phyloP scores from a whole-genome alignment of 2,329 filamentous ascomycete genomes.

The Penicillium sp. region DNA sequence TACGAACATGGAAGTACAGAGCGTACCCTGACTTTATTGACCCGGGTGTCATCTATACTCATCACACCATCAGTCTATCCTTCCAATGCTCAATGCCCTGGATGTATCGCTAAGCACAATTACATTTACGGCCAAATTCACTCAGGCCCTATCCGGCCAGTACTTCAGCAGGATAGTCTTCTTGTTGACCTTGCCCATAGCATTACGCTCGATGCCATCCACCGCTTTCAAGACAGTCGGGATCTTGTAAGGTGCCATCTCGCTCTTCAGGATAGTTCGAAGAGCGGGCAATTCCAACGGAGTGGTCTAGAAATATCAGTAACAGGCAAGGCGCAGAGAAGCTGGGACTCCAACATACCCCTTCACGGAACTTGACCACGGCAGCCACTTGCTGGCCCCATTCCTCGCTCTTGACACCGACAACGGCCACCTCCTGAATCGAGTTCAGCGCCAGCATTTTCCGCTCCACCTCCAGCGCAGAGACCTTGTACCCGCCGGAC shows the following conservation, averaged over 20 bases:
- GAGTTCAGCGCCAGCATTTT: slow-evolving; percentile 51
- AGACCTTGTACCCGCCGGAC: slow-evolving; percentile 56
- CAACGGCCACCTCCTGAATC: slow-evolving; percentile 53
- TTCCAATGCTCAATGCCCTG: background rate
- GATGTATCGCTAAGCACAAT: background rate
- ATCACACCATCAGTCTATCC: no score
- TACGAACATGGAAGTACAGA: no score
- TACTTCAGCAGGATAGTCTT: slow-evolving; percentile 41
- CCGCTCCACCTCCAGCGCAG: slow-evolving; percentile 54
- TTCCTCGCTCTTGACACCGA: slow-evolving; percentile 54
- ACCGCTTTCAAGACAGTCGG: slow-evolving; percentile 83
- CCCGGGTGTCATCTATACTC: background rate
- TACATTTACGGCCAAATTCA: background rate
- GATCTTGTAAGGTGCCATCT: slow-evolving; percentile 83
- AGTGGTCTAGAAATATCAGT: slow-evolving; percentile 20
- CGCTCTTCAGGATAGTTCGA: slow-evolving; percentile 36
- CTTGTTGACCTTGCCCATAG: slow-evolving; percentile 78
- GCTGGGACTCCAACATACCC: slow-evolving; percentile 27
- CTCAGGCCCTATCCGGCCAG: slow-evolving; percentile 30
- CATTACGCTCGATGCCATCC: slow-evolving; percentile 54
- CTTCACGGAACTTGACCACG: slow-evolving; percentile 44
- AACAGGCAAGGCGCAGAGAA: background rate
- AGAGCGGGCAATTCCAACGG: slow-evolving; percentile 32
- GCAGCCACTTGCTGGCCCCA: slow-evolving; percentile 57
- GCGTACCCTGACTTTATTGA: no score